Percentiles rank a stretch among this genome's conserved stretches.
Evolutionary conservation across 441 rosid species (phyloP).

Genomic region (Euphorbia schlechtendalii): DNA sequence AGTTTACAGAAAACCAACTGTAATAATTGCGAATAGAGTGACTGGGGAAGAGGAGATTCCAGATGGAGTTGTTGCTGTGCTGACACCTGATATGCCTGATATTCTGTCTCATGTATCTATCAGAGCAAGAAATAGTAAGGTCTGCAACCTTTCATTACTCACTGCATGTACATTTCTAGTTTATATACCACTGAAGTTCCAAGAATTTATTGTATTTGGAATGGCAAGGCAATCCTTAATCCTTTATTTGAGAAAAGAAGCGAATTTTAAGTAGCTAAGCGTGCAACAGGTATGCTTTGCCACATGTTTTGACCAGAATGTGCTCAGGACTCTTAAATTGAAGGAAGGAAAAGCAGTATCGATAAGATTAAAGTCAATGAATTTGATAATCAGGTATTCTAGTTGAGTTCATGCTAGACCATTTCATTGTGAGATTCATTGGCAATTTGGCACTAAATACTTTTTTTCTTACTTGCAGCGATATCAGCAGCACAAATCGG

Average conservation of each 20-base stretch:
- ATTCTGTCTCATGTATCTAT: constrained; percentile 78
- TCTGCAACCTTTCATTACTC: constrained; percentile 17
- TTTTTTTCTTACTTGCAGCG: constrained; percentile 35
- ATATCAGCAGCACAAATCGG: constrained; percentile 32
- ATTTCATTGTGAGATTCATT: not conserved
- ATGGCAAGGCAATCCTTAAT: constrained; percentile 11
- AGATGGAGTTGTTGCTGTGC: constrained; percentile 68
- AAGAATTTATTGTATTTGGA: constrained; percentile 9
- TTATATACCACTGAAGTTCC: not conserved
- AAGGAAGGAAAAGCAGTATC: constrained; percentile 64
- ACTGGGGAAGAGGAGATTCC: constrained; percentile 88
- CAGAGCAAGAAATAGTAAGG: constrained; percentile 82
- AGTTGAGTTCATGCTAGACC: constrained; percentile 4
- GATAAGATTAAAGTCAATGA: constrained; percentile 37
- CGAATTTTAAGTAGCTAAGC: not conserved
- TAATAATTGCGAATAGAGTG: constrained; percentile 57
- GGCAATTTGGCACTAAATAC: not conserved
- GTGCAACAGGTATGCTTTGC: constrained; percentile 75
- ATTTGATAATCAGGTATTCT: constrained; percentile 45
- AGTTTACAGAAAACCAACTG: constrained; percentile 54
- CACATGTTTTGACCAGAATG: constrained; percentile 66
- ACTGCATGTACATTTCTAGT: not conserved
- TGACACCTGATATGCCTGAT: constrained; percentile 76
- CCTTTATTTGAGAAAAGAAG: constrained; percentile 10
- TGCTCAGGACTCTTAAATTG: constrained; percentile 44